Conservation (phyloP, 2,329 filamentous ascomycete genomes). For the Penicillium griseofulvum region DNA sequence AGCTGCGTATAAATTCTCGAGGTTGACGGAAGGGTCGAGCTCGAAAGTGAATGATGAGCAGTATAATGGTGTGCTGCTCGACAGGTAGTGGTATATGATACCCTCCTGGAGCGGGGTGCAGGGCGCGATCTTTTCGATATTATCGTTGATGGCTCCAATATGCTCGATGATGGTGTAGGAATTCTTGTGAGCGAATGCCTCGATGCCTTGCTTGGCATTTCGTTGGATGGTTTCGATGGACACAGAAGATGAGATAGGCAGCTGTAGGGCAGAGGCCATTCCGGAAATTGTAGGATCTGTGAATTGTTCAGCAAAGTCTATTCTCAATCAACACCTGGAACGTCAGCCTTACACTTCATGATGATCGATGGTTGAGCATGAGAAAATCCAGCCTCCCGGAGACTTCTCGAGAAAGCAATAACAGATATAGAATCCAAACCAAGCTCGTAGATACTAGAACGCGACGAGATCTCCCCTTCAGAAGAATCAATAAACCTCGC, state of each 20-base stretch:
- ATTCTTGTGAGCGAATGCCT: slow-evolving; percentile 64
- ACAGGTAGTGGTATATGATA: slow-evolving; percentile 70
- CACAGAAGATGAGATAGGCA: slow-evolving; percentile 2
- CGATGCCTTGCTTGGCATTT: slow-evolving; percentile 59
- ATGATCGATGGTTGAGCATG: slow-evolving; percentile 64
- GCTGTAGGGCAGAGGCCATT: slow-evolving; percentile 34
- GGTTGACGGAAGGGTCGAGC: slow-evolving; percentile 49
- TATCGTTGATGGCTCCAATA: slow-evolving; percentile 50
- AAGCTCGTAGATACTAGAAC: slow-evolving; percentile 75
- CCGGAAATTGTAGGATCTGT: slow-evolving; percentile 37
- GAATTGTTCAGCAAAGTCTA: not conserved
- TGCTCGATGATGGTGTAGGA: slow-evolving; percentile 51
- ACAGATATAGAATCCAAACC: slow-evolving; percentile 87
- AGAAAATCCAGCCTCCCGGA: slow-evolving; percentile 63
- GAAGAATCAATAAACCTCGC: slow-evolving; percentile 52
- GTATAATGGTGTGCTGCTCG: slow-evolving; percentile 61
- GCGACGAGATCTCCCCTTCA: slow-evolving; percentile 47
- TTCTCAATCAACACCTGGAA: not conserved
- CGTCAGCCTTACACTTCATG: slow-evolving; percentile 51
- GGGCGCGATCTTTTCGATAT: slow-evolving; percentile 72
- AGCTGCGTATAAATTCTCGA: slow-evolving; percentile 51
- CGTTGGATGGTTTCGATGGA: slow-evolving; percentile 31
- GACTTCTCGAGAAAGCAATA: slow-evolving; percentile 63
- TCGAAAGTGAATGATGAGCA: slow-evolving; percentile 71
- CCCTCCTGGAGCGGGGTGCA: slow-evolving; percentile 86